Base-by-base conservation (phyloP, 2,329 filamentous ascomycete genomes). In the Venturiaceae sp. region DNA sequence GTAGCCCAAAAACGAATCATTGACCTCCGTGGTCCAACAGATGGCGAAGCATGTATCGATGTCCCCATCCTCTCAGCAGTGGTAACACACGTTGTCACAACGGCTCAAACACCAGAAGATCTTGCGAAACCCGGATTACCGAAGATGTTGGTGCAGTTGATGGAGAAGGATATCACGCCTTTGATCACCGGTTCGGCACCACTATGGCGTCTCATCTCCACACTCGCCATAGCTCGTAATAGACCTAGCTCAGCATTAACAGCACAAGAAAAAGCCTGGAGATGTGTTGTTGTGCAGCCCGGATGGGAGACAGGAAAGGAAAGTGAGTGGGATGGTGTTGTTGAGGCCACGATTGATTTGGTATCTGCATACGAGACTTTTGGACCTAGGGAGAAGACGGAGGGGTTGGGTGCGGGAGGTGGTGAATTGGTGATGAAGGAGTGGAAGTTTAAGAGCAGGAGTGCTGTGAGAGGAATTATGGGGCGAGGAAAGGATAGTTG, bases 391-490 rank as follows among this genome's bases (percentile, higher is more conserved):
- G 68, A 74, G 64, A 68, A 71, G 65, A 83, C 79, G 6, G 82
- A 83, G 60, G 80, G 81, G 1, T 65, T 80, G 59, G 74, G 66
- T 0, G 75, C 70, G 1, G 74, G 73, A 0, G 75, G 72, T 28
- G 77, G 78, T 0, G 83, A 58, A 39, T 13, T 83, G 32, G 84
- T 96, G 2, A 90, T 89, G 2, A 81, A 80, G 60, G 86, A 85
- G 66, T 99, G 94, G 94, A 88, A 83, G 71, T 88, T 88, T 63
- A 97, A 96, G 80, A 89, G 90, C 0, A 80, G 90, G 65, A 95
- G 84, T 69, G 92, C 92, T 11, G 79, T 96, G 2, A 79, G 91
- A 57, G 90, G 88, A 55, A 86, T 97, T 6, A 80, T 95, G 79
- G 87, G 90, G 0, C 87, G 88, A 68, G 92, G 83, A 0, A 92